Conservation (phyloP, 2,329 filamentous ascomycete species). For the Aureobasidium pullulans region DNA sequence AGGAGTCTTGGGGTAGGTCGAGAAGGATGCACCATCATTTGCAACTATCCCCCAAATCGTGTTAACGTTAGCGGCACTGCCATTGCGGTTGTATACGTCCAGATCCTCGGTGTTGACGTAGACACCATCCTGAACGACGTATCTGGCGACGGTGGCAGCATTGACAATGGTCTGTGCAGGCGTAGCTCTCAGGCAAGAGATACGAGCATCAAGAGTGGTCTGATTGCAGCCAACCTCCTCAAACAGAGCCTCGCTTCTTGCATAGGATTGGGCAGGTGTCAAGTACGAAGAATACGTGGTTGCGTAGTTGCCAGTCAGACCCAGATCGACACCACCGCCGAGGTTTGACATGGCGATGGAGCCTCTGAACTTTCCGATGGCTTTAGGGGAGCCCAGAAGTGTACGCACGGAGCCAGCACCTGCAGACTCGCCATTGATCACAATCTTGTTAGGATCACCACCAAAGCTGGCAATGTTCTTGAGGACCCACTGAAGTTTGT, state of each 20-base stretch:
- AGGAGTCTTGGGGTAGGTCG: conserved; percentile 39
- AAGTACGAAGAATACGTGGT: conserved; percentile 53
- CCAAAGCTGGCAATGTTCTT: conserved; percentile 41
- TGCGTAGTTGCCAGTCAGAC: conserved; percentile 47
- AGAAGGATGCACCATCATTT: conserved; percentile 51
- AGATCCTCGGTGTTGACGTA: conserved; percentile 47
- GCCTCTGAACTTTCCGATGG: conserved; percentile 41
- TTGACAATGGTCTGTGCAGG: conserved; percentile 36
- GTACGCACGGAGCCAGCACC: conserved; percentile 51
- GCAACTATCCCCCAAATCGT: conserved; percentile 50
- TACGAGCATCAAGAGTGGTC: conserved; percentile 38
- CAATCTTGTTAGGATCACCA: conserved; percentile 40
- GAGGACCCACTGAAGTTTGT: conserved; percentile 33
- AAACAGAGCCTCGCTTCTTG: conserved; percentile 44
- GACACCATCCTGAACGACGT: conserved; percentile 52
- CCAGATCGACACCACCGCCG: conserved; percentile 50
- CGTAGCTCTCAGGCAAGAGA: conserved; percentile 46
- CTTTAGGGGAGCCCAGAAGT: conserved; percentile 44
- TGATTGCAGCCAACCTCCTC: conserved; percentile 45
- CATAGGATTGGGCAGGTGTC: conserved; percentile 47
- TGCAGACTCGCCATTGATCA: conserved; percentile 42
- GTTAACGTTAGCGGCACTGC: conserved; percentile 41
- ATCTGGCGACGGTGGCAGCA: conserved; percentile 39
- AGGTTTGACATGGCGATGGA: conserved; percentile 46
- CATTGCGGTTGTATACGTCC: conserved; percentile 36